Conservation (phyloP, 148 eudicot genomes). For the Diospyros lotus region DNA sequence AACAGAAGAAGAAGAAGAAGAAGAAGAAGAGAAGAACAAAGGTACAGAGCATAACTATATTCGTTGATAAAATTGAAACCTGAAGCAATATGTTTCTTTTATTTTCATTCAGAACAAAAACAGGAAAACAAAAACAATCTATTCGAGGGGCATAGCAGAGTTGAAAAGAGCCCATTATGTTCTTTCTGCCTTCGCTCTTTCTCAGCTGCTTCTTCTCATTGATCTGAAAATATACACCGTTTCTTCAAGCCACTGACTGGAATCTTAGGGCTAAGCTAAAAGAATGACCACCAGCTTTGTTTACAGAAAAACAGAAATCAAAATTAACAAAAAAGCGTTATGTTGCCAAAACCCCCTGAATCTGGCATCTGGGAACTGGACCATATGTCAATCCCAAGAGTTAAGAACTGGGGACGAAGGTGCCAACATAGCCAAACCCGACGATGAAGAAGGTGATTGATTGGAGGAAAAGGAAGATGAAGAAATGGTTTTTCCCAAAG, state of each 20-base stretch:
- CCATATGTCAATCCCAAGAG: neutral
- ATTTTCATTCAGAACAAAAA: neutral
- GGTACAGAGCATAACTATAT: neutral
- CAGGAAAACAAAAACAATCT: no score
- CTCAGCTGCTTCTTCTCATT: neutral
- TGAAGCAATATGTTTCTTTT: neutral
- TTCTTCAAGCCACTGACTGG: slow-evolving; percentile 11
- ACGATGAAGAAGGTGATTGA: slow-evolving; percentile 30
- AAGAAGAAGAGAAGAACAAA: neutral
- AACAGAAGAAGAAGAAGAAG: no score
- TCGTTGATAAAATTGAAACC: neutral
- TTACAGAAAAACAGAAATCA: neutral
- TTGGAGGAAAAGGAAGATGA: slow-evolving; percentile 33
- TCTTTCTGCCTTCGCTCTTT: neutral
- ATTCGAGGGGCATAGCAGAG: neutral
- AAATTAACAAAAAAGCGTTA: neutral
- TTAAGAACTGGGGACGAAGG: slow-evolving; percentile 26
- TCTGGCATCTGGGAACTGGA: neutral
- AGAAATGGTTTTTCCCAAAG: slow-evolving; percentile 28
- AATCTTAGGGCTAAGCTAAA: slow-evolving; percentile 13
- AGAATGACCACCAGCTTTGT: neutral
- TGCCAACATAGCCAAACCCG: slow-evolving; percentile 35
- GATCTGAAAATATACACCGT: neutral
- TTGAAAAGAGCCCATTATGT: neutral
- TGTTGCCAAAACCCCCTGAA: neutral